Conservation (phyloP, 371 early-diverging fungal genomes). For the Dichotomocladium elegans region DNA sequence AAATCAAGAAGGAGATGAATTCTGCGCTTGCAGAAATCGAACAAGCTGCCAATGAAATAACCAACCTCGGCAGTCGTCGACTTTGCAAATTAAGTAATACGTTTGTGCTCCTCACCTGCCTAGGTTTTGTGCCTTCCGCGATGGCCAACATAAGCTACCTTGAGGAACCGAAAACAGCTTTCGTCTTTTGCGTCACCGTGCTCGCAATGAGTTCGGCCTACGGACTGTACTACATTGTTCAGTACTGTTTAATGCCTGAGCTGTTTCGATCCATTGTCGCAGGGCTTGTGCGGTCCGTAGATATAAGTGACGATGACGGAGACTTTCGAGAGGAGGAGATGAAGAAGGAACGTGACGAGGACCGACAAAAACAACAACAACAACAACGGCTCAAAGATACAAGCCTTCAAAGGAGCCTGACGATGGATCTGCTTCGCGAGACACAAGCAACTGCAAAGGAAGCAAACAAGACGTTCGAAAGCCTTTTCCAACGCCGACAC, state of each 20-base stretch:
- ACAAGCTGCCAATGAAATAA: background rate
- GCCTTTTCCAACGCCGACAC: background rate
- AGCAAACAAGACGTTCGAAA: background rate
- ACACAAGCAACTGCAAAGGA: background rate
- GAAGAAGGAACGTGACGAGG: too few relatives aligned
- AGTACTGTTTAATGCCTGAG: conserved; percentile 1
- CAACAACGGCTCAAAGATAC: too few relatives aligned
- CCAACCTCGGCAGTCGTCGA: conserved; percentile 1
- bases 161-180: background rate
- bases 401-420: background rate
- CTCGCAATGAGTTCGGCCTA: background rate
- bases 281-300: background rate
- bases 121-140: conserved; percentile 3
- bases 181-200: background rate
- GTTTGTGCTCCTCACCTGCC: background rate
- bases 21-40: conserved; percentile 2
- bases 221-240: conserved; percentile 1
- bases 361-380: too few relatives aligned
- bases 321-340: background rate
- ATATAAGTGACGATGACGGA: background rate
- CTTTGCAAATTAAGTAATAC: conserved; percentile 2
- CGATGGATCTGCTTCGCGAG: background rate
- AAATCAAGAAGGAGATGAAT: background rate
- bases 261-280: background rate
- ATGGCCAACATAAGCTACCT: conserved; percentile 1